These are phyloP conservation scores for Colletotrichum sansevieriae DNA, from an alignment of 2,329 filamentous ascomycete genomes.

Conservation along the genomic window DNA sequence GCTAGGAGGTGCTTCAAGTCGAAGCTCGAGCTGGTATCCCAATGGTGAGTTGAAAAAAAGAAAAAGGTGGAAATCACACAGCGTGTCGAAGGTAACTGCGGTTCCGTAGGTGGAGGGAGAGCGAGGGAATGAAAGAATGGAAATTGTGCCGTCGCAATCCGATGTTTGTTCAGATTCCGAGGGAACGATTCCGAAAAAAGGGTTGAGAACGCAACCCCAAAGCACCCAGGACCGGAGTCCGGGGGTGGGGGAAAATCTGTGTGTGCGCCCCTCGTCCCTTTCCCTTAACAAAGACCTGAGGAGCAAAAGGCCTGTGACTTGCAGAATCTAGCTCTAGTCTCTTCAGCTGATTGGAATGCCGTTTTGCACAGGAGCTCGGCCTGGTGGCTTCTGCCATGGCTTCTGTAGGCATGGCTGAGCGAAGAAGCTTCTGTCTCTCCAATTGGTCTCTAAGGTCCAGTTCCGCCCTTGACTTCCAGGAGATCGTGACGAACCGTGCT, in stretches of 20 bases:
- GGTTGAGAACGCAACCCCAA: slow-evolving; percentile 23
- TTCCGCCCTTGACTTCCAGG: background rate
- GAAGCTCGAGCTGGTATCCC: slow-evolving; percentile 16
- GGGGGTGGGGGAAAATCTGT: slow-evolving; percentile 34
- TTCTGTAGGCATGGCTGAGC: background rate
- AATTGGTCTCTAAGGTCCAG: background rate
- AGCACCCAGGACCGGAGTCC: slow-evolving; percentile 32
- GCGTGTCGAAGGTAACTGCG: background rate
- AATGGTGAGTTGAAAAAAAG: background rate
- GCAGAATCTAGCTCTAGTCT: background rate
- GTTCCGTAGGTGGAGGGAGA: slow-evolving; percentile 34
- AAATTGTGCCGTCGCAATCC: slow-evolving; percentile 42
- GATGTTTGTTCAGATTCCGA: slow-evolving; percentile 33
- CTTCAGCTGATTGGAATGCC: slow-evolving; percentile 18
- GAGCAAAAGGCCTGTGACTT: too few species aligned
- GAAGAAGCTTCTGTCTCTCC: slow-evolving; percentile 1
- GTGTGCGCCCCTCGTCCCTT: background rate
- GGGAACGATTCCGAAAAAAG: slow-evolving; percentile 30
- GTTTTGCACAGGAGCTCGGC: slow-evolving; percentile 34
- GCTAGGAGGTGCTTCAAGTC: slow-evolving; percentile 12
- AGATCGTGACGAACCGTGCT: slow-evolving; percentile 14
- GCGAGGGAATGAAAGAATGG: slow-evolving; percentile 7
- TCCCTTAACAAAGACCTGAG: background rate
- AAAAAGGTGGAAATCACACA: background rate
- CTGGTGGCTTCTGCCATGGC: slow-evolving; percentile 8